Evolutionary conservation across 768 basidiomycete genomes (phyloP), one percentile per base, ranked within the genome.

Genomic region (Galerina sulciceps): DNA sequence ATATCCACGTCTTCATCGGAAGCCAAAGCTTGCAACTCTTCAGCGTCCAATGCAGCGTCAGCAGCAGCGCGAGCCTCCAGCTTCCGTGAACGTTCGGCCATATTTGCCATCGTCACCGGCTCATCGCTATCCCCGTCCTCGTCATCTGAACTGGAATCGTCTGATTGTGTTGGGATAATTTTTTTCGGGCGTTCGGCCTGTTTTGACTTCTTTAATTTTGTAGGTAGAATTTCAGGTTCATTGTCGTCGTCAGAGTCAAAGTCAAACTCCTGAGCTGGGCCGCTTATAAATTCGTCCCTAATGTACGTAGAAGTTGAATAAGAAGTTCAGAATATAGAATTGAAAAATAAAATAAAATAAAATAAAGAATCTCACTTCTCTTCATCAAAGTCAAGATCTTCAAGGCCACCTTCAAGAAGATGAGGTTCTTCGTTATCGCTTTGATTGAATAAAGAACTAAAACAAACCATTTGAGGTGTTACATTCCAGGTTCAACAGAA

Each of bases 41-140:
- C 83, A 0, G 79, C 71, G 65, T 90, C 90, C 23, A 91, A 75
- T 67, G 85, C 84, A 2, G 88, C 91, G 56, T 93, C 90, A 10
- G 76, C 85, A 22, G 80, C 81, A 6, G 85, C 86, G 62, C 81
- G 76, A 18, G 80, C 86, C 64, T 94, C 93, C 49, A 94, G 73
- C 51, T 90, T 90, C 54, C 85, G 85, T 44, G 93, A 94, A 23
- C 86, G 87, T 37, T 86, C 84, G 62, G 90, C 93, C 82, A 94
- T 92, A 67, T 93, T 94, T 22, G 82, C 83, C 74, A 86, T 86
- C 6, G 92, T 94, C 35, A 88, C 74, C 51, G 78, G 88, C 11
- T 62, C 78, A 43, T 81, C 82, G 8, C 79, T 81, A n/a, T 81
- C 81, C 11, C 77, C 78, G 6, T 75, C 80, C 6, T 79, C 79